phyloP scores from a whole-genome alignment of 2,329 filamentous ascomycete species.

The Bertia moriformis region DNA sequence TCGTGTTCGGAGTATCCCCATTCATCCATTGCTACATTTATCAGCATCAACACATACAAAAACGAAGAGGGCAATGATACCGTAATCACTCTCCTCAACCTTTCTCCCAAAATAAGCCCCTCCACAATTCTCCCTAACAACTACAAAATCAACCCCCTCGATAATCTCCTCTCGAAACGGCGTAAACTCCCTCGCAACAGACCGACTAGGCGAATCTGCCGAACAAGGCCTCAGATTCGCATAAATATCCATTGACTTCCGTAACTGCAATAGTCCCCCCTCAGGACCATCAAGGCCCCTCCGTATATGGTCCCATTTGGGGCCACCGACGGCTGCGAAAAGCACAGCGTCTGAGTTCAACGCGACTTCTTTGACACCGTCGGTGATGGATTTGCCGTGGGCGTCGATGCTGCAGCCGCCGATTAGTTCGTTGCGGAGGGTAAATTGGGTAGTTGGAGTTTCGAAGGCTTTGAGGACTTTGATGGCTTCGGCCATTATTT shows the following conservation, averaged over 20 bases:
- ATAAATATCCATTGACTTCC: constrained; percentile 1
- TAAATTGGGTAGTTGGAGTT: constrained; percentile 9
- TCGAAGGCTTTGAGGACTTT: constrained; percentile 27
- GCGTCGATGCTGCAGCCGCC: constrained; percentile 1
- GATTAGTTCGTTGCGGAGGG: constrained; percentile 5
- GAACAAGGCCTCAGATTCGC: background rate
- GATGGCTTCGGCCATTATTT: constrained; percentile 28
- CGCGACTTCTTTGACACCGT: background rate
- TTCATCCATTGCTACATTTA: background rate
- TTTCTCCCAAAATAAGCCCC: constrained; percentile 4
- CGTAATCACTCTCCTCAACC: background rate
- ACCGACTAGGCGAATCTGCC: background rate
- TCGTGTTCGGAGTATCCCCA: constrained; percentile 17
- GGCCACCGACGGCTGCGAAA: background rate
- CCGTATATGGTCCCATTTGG: background rate
- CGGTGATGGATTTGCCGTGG: background rate
- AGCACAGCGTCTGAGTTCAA: constrained; percentile 1
- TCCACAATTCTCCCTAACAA: constrained; percentile 5
- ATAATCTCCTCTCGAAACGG: background rate
- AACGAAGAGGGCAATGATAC: background rate
- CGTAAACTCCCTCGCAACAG: background rate
- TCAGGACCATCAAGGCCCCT: background rate
- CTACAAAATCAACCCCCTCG: constrained; percentile 1
- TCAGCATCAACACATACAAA: background rate
- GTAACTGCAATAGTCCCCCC: background rate